Base-by-base conservation (phyloP, 495 filamentous ascomycete genomes). In the Geoglossum glabrum region DNA sequence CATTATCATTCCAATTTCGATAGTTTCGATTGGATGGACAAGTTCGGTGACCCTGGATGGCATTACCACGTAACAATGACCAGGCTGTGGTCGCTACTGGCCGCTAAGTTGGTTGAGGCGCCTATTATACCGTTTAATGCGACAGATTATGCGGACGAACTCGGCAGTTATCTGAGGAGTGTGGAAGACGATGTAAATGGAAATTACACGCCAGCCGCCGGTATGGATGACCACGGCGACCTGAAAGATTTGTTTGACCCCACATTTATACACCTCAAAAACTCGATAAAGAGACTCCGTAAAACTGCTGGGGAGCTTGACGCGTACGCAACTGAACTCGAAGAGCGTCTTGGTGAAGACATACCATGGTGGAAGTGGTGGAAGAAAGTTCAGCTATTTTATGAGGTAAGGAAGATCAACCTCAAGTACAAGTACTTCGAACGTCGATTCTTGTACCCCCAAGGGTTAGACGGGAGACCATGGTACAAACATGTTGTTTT, bases 1-100 rank as follows among this genome's bases (percentile, higher is more conserved):
- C 84, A 85, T 63, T 87, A 87, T 61, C 84, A 87, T 65, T 84
- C 80, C 59, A 86, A 87, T 66, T 87, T 85, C 64, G 84, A 87
- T 64, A 80, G 75, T 62, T 84, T 84, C 60, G 71, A 77, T 57
- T 87, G 84, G 84, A 87, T 87, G 84, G 74, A 82, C 31, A 76
- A 70, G 21, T 85, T 73, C 59, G 80, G 80, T 17, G 84, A 87
- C 62, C 72, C 73, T 0, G 71, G 69, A 7, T 87, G 75, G 70
- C 64, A 72, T 0, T 79, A 84, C 62, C 84, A 87, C 60, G 68
- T 73, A 33, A 70, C 83, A 0, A 73, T 76, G 58, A 74, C 81
- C 0, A 77, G 79, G 62, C 66, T 85, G 40, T 79, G 75, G 69
- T 76, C 72, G 11, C 51, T 74, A 6, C 54, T 73, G 10, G 66